These are phyloP conservation scores for Cercospora nicotianae DNA, from an alignment of 2,329 filamentous ascomycete species.

Conservation along the genomic window DNA sequence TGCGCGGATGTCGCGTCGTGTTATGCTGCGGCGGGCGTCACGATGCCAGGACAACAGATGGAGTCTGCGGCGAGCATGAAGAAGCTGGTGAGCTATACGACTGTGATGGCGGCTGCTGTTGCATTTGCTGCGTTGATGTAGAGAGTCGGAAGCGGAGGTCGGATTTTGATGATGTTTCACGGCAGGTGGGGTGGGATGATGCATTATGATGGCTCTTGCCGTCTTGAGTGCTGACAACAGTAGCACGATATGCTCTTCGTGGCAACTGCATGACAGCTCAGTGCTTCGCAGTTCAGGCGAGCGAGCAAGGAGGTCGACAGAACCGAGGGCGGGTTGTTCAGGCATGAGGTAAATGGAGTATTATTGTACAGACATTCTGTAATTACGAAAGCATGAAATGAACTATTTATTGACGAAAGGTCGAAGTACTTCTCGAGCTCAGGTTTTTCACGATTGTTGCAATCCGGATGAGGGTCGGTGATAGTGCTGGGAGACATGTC, in stretches of 20 bases:
- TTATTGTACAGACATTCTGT: neutral
- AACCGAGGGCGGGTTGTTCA: neutral
- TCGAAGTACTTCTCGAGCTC: neutral
- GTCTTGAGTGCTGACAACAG: neutral
- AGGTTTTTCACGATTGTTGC: neutral
- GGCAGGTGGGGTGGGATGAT: neutral
- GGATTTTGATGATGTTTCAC: neutral
- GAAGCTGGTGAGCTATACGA: neutral
- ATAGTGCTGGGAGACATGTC: neutral
- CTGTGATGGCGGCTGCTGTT: slow-evolving; percentile 2
- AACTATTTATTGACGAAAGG: neutral
- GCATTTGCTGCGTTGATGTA: slow-evolving; percentile 7
- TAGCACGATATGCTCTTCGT: neutral
- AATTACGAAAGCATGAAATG: neutral
- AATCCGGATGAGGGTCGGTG: neutral
- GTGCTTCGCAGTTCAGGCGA: neutral
- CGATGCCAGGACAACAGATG: slow-evolving; percentile 1
- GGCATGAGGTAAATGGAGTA: neutral
- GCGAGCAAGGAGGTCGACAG: neutral
- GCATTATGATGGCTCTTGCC: neutral
- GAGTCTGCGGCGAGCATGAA: neutral
- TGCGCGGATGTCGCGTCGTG: neutral
- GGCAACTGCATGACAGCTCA: neutral
- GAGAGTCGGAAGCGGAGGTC: neutral
- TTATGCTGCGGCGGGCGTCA: neutral